Evolutionary conservation across 1,139 yeast species (phyloP), one percentile per base, ranked within the genome.

Genomic region (Arxiozyma slooffiae): DNA sequence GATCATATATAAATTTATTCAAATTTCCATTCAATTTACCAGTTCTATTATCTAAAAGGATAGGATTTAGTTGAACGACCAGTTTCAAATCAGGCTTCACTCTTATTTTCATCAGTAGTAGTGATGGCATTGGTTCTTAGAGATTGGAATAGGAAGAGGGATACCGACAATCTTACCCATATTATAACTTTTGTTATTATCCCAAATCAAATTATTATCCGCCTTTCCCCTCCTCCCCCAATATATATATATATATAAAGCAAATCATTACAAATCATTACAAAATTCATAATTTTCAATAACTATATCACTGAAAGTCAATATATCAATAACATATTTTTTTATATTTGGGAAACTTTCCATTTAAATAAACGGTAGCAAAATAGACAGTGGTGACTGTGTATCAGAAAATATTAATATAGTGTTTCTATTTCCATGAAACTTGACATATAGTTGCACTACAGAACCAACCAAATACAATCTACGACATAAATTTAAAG

Each of bases 281-380:
- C 64, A 66, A 39, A 61, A 67, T 56, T 81, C 85, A 48, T 77
- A 68, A 21, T 66, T 60, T 49, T 77, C 77, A 24, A 81, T 73
- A 24, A 77, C 66, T 30, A 68, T 66, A 57, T 80, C 82, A 38
- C 81, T 83, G 48, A 74, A 72, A 22, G 90, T 90, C 41, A 82
- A 76, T 53, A 76, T 77, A 53, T 80, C 81, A 24, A 79, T 71
- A 65, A 80, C 81, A 39, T 72, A 55, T 53, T 76, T 78, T n/a
- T 47, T 72, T 75, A 53, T 74, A 68, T 18, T 73, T 68, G 45
- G 72, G 75, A 57, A 69, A 71, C 51, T 72, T 67, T 26, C 72
- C 64, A 9, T 79, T 69, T 39, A 72, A 61, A 5, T 71, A 71
- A 8, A 75, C 68, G 50, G 78, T 80, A 39, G 70, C 72, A 43